Percentiles rank a stretch among this genome's conserved stretches.
Conservation (phyloP, 225 moss, liverwort and hornwort genomes). For the Bryum argenteum region DNA sequence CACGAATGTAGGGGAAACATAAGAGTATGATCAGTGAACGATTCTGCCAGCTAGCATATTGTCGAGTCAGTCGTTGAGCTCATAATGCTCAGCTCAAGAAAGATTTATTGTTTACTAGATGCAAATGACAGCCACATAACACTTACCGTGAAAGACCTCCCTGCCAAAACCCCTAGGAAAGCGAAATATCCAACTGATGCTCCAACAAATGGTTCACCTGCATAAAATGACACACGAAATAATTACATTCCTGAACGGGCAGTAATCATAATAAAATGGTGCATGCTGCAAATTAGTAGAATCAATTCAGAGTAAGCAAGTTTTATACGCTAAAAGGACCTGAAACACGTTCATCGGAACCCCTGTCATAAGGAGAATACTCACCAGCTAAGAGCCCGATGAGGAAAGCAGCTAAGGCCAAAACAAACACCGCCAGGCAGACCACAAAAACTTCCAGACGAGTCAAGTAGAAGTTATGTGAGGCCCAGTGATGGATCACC, state of each 20-base stretch:
- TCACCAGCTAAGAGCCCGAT: slow-evolving; percentile 93
- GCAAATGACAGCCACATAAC: slow-evolving; percentile 7
- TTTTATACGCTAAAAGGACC: neutral
- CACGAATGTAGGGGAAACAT: slow-evolving; percentile 15
- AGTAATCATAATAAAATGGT: neutral
- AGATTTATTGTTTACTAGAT: neutral
- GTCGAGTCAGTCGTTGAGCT: neutral
- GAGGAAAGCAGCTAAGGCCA: slow-evolving; percentile 93
- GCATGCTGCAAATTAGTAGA: slow-evolving; percentile 8
- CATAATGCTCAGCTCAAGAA: slow-evolving; percentile 1
- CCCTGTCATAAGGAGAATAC: slow-evolving; percentile 19
- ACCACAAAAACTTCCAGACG: slow-evolving; percentile 88
- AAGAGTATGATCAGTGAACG: slow-evolving; percentile 2
- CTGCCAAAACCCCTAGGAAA: slow-evolving; percentile 83
- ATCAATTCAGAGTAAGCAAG: neutral
- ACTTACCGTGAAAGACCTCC: slow-evolving; percentile 87
- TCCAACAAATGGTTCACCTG: slow-evolving; percentile 98
- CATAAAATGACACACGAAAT: slow-evolving; percentile 20
- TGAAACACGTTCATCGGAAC: neutral
- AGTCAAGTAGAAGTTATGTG: slow-evolving; percentile 98
- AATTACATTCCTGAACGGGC: slow-evolving; percentile 1
- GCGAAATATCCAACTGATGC: slow-evolving; percentile 99
- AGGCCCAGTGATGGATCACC: slow-evolving; percentile 99
- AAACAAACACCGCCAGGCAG: slow-evolving; percentile 82
- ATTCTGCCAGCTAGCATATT: slow-evolving; percentile 6